Percentiles rank a stretch among this genome's conserved stretches.
These are phyloP conservation scores for Pseudevernia furfuracea DNA, from an alignment of 495 filamentous ascomycete species.

Conservation along the genomic window DNA sequence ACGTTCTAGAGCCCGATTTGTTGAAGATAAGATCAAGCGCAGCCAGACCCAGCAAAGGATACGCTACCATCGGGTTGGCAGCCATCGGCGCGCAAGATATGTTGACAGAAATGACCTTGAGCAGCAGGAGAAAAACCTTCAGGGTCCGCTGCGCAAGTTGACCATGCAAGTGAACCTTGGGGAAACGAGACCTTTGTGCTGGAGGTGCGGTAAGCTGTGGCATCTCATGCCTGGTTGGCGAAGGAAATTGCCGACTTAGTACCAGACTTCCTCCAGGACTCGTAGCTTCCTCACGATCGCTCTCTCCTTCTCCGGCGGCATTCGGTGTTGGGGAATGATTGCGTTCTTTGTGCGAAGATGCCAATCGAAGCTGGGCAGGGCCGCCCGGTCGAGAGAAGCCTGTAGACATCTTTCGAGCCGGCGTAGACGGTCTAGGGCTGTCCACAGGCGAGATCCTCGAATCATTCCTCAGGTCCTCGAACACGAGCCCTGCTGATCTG, in stretches of 20 bases:
- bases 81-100: conserved; percentile 56
- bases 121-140: conserved; percentile 42
- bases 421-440: conserved; percentile 34
- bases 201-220: conserved; percentile 22
- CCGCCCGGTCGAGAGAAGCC: conserved; percentile 27
- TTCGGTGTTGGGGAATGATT: conserved; percentile 9
- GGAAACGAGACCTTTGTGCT: conserved; percentile 21
- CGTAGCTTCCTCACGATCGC: conserved; percentile 16
- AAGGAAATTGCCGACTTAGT: conserved; percentile 26
- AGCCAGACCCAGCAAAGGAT: conserved; percentile 53
- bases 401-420: conserved; percentile 26
- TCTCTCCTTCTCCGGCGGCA: conserved; percentile 6
- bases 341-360: conserved; percentile 16
- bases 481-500: conserved; percentile 39
- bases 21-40: conserved; percentile 39
- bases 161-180: neutral
- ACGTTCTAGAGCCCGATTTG: neutral
- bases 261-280: conserved; percentile 32
- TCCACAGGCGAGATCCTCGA: conserved; percentile 52
- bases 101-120: conserved; percentile 48
- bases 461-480: conserved; percentile 51
- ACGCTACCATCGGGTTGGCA: conserved; percentile 50
- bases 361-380: conserved; percentile 22
- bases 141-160: conserved; percentile 14
- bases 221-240: conserved; percentile 24